Evolutionary conservation across 352 stramenopile genomes (phyloP).

Genomic region (Globisporangium recalcitrans): DNA sequence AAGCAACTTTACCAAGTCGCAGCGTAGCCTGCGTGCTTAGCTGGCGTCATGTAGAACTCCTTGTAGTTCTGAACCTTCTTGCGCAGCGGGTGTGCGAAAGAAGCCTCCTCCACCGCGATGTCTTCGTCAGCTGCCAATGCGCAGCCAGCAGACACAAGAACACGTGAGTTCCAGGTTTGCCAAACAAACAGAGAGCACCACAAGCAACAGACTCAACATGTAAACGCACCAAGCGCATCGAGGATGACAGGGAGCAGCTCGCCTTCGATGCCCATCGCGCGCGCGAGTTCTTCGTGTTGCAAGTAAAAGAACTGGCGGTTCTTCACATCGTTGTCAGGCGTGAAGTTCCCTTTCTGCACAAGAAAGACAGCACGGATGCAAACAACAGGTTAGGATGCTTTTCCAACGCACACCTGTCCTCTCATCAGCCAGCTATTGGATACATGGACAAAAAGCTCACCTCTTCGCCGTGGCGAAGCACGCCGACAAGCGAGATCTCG

Average conservation of each 20-base stretch:
- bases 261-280: slow-evolving; percentile 69
- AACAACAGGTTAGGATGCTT: neutral
- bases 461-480: slow-evolving; percentile 77
- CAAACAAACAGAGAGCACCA: slow-evolving; percentile 3
- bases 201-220: neutral
- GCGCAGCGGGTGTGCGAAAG: slow-evolving; percentile 52
- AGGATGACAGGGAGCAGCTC: slow-evolving; percentile 68
- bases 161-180: neutral
- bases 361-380: neutral
- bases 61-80: slow-evolving; percentile 78
- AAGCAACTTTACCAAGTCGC: slow-evolving; percentile 60
- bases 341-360: slow-evolving; percentile 67
- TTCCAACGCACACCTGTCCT: too few species aligned
- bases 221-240: slow-evolving; percentile 53
- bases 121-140: slow-evolving; percentile 29
- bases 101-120: slow-evolving; percentile 23
- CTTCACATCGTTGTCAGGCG: slow-evolving; percentile 66
- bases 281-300: slow-evolving; percentile 68
- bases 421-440: too few species aligned
- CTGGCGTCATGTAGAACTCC: slow-evolving; percentile 87
- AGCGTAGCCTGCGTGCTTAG: slow-evolving; percentile 82
- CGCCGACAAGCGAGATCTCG: slow-evolving; percentile 53
- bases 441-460: too few species aligned
- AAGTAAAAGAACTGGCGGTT: slow-evolving; percentile 83
- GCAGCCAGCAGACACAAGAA: neutral